Percentiles rank a stretch among this genome's conserved stretches.
These are phyloP conservation scores for Coix lacrymajobi DNA, from an alignment of 176 grass and related monocot species.

Conservation along the genomic window DNA sequence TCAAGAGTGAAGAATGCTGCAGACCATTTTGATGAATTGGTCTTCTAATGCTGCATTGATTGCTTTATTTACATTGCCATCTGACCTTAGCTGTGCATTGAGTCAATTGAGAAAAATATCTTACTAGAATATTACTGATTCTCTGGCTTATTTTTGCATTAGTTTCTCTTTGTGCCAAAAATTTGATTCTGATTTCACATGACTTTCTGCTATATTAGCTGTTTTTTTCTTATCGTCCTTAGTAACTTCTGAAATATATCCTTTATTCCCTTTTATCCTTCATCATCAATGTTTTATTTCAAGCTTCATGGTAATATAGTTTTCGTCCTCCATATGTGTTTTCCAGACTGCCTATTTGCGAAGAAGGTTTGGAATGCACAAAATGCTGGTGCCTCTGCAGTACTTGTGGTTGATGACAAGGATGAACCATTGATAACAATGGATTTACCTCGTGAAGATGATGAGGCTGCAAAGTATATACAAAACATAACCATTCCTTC, in stretches of 20 bases:
- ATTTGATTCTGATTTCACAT: background rate
- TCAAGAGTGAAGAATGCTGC: background rate
- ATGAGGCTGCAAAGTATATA: slow-evolving; percentile 91
- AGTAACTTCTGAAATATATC: background rate
- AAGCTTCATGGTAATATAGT: background rate
- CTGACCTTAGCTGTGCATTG: background rate
- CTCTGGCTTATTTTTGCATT: background rate
- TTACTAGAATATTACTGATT: background rate
- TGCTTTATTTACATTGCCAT: background rate
- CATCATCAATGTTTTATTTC: background rate
- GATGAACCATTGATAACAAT: slow-evolving; percentile 94
- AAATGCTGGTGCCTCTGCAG: slow-evolving; percentile 86
- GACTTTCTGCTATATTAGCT: background rate
- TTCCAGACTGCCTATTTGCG: slow-evolving; percentile 79
- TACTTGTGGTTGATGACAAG: slow-evolving; percentile 93
- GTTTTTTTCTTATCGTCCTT: background rate
- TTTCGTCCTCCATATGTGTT: background rate
- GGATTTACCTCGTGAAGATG: slow-evolving; percentile 95
- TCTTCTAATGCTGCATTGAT: background rate
- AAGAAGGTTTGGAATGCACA: slow-evolving; percentile 99
- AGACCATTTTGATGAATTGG: background rate
- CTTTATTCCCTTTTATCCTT: background rate
- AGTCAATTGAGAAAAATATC: background rate
- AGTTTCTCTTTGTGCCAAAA: background rate
- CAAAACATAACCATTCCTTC: slow-evolving; percentile 97